Evolutionary conservation across 129 eudicot genomes (phyloP), one percentile per base, ranked within the genome.

Genomic region (Kitagawia praeruptora): DNA sequence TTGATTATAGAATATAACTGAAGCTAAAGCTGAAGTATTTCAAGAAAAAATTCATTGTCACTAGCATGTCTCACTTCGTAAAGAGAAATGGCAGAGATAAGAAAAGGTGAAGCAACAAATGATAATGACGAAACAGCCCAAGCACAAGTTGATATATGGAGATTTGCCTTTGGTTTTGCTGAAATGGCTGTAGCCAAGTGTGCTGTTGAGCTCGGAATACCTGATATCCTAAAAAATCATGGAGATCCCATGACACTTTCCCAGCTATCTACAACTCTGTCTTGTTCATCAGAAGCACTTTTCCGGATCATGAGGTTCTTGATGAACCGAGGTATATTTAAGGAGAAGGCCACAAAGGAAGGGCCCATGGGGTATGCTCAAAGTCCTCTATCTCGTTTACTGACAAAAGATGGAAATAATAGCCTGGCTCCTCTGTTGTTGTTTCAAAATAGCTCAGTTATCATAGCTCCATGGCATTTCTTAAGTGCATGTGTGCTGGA

Each of bases 291-390:
- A 7, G 38, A 92, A 39, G 69, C 46, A 19, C 85, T 91, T 71
- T 31, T 83, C 61, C 79, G 97, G 73, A 78, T 91, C 83, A 88
- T 93, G 96, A 81, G 98, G 83, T 93, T 90, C 86, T 78, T 93
- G 71, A 61, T 78, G 73, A 85, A 84, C 49, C 87, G 88, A 1
- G 83, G 85, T 5, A 81, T 93, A 51, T 93, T 93, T 75, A 79
- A 85, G 38, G 86, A 85, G 58, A 73, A 34, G 0, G 21, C 38
- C 23, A 31, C 78, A 46, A 48, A 67, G 11, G 80, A 86, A 75
- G 82, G 78, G 40, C 74, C 74, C 16, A 6, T 46, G 3, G 80
- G 81, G 31, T 93, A 93, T 41, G 70, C 48, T n/a, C 89, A 82
- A 25, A 89, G 96, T 14, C 85, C 98, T 19, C 80, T 93, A 34